Evolutionary conservation across 23 red algal genomes (phyloP).

Genomic region (Chondrus crispus): DNA sequence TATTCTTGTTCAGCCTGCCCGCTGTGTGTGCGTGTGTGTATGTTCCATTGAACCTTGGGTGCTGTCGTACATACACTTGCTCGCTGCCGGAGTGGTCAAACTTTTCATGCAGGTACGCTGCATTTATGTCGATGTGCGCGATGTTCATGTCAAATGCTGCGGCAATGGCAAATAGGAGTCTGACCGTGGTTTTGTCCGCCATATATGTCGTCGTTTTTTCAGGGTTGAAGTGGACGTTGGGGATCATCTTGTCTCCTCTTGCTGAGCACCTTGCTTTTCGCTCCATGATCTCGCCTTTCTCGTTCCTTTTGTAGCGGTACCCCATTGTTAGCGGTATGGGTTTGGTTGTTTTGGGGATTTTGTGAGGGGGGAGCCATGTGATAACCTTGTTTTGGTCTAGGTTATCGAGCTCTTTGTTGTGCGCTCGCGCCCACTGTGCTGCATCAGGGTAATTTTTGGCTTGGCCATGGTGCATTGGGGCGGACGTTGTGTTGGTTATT

Average conservation of each 20-base stretch:
- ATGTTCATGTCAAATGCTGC: neutral
- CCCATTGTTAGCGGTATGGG: neutral
- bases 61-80: neutral
- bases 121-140: slow-evolving; percentile 20
- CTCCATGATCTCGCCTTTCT: neutral
- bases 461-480: too few species aligned
- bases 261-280: neutral
- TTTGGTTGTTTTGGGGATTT: neutral
- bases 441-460: neutral
- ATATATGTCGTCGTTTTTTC: neutral
- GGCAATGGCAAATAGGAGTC: neutral
- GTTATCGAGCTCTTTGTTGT: neutral
- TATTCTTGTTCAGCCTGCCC: neutral
- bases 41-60: neutral
- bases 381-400: neutral
- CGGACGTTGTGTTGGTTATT: neutral
- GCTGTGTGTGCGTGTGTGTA: neutral
- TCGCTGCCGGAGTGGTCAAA: neutral
- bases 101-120: slow-evolving; percentile 9
- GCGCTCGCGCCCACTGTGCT: neutral
- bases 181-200: neutral
- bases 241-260: neutral
- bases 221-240: neutral
- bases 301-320: neutral
- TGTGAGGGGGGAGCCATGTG: neutral